A percentile compares a stretch with the other conserved stretches of the same genome.
phyloP scores from a whole-genome alignment of 768 basidiomycete species.

The Lactarius sp. region DNA sequence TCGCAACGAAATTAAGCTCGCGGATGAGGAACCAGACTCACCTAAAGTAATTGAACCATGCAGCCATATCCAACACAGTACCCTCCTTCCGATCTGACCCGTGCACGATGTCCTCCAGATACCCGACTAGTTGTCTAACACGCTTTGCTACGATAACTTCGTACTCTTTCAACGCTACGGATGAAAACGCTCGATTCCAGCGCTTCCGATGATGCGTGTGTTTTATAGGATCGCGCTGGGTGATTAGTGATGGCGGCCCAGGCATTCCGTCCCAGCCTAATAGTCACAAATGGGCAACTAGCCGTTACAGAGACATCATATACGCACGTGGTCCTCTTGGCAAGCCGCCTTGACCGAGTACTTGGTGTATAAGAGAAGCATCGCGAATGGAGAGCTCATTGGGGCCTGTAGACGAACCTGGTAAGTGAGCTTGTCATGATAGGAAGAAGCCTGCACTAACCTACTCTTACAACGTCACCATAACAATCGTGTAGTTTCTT shows the following conservation, averaged over 20 bases:
- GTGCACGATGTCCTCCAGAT: conserved; percentile 17
- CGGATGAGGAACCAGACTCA: conserved; percentile 26
- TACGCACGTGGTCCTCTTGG: conserved; percentile 22
- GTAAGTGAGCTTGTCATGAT: neutral
- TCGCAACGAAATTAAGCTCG: neutral
- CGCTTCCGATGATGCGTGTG: conserved; percentile 39
- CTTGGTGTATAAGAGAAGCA: conserved; percentile 3
- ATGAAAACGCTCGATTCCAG: conserved; percentile 42
- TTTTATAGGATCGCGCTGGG: conserved; percentile 34
- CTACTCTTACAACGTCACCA: conserved; percentile 38
- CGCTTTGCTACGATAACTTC: conserved; percentile 36
- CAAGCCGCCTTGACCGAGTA: conserved; percentile 20
- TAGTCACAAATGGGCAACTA: neutral
- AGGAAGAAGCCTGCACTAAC: conserved; percentile 24
- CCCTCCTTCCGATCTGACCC: conserved; percentile 10
- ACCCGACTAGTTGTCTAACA: conserved; percentile 31
- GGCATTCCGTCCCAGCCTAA: conserved; percentile 16
- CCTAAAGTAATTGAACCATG: conserved; percentile 38
- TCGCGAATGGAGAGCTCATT: conserved; percentile 16
- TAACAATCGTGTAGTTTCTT: conserved; percentile 33
- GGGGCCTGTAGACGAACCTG: neutral
- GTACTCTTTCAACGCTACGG: conserved; percentile 42
- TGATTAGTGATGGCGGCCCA: conserved; percentile 29
- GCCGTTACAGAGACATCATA: neutral
- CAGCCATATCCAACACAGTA: conserved; percentile 32